phyloP scores from a whole-genome alignment of 2,329 filamentous ascomycete genomes.

The Rutstroemia sp. region DNA sequence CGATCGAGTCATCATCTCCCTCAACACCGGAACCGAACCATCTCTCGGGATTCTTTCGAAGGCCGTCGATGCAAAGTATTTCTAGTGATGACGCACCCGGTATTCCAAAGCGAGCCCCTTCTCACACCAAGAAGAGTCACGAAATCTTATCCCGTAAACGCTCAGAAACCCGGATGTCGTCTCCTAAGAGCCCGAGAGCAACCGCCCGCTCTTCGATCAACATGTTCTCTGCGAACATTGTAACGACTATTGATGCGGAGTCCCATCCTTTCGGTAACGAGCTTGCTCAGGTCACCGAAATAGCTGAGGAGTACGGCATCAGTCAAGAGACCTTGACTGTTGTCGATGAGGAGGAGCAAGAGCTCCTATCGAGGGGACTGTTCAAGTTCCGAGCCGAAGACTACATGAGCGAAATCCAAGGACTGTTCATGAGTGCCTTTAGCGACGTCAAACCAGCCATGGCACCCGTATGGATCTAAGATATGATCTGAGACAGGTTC shows the following conservation, averaged over 20 bases:
- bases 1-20: constrained; percentile 32
- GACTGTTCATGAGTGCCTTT: constrained; percentile 37
- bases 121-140: constrained; percentile 83
- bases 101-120: constrained; percentile 72
- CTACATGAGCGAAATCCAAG: constrained; percentile 75
- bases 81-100: constrained; percentile 38
- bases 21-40: constrained; percentile 53
- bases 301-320: constrained; percentile 79
- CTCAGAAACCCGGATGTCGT: constrained; percentile 54
- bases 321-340: constrained; percentile 45
- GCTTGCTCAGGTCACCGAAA: constrained; percentile 83
- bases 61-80: constrained; percentile 29
- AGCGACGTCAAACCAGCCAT: constrained; percentile 16
- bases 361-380: constrained; percentile 63
- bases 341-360: constrained; percentile 65
- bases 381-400: constrained; percentile 70
- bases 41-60: constrained; percentile 57
- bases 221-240: constrained; percentile 26
- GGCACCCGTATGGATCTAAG: constrained; percentile 27
- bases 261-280: constrained; percentile 81
- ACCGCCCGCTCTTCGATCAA: constrained; percentile 46
- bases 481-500: constrained; percentile 18
- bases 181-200: constrained; percentile 43
- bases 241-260: constrained; percentile 30
- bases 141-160: constrained; percentile 66